phyloP scores from a whole-genome alignment of 148 eudicot species.

The Nyssa sinensis region DNA sequence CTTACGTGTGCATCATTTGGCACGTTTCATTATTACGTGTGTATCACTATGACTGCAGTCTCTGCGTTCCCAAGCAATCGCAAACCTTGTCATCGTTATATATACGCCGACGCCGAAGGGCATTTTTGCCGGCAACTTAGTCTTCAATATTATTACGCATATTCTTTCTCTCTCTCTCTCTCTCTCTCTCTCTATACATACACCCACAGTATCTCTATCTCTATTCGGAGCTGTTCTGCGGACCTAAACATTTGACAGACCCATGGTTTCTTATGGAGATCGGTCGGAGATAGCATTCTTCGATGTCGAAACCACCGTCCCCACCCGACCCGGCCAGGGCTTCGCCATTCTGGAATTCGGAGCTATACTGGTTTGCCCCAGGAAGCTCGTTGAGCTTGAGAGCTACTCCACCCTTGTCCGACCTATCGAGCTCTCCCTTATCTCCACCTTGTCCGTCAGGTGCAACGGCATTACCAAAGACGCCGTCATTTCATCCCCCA shows the following conservation, averaged over 20 bases:
- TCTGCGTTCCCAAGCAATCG: neutral
- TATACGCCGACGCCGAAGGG: neutral
- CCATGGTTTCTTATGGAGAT: conserved; percentile 25
- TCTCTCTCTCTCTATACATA: neutral
- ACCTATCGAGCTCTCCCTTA: conserved; percentile 51
- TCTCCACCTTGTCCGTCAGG: conserved; percentile 43
- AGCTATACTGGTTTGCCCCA: conserved; percentile 81
- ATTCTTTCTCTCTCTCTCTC: neutral
- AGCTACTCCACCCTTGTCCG: conserved; percentile 68
- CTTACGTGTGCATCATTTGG: conserved; percentile 14
- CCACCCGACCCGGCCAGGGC: conserved; percentile 52
- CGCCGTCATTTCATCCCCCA: conserved; percentile 60
- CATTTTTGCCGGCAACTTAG: too few relatives aligned
- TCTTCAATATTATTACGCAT: too few relatives aligned
- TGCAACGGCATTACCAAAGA: conserved; percentile 67
- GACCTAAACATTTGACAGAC: neutral
- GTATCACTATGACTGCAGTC: neutral
- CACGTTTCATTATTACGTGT: conserved; percentile 17
- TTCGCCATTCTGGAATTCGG: conserved; percentile 78
- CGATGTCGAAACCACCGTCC: conserved; percentile 87
- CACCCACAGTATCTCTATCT: neutral
- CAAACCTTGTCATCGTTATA: neutral
- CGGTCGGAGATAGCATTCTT: conserved; percentile 72
- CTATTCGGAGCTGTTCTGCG: neutral
- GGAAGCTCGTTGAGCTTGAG: conserved; percentile 69